A percentile compares a stretch with the other conserved stretches of the same genome.
Conservation (phyloP, 1,284 basidiomycete genomes). For the Sanguinoderma infundibulare region DNA sequence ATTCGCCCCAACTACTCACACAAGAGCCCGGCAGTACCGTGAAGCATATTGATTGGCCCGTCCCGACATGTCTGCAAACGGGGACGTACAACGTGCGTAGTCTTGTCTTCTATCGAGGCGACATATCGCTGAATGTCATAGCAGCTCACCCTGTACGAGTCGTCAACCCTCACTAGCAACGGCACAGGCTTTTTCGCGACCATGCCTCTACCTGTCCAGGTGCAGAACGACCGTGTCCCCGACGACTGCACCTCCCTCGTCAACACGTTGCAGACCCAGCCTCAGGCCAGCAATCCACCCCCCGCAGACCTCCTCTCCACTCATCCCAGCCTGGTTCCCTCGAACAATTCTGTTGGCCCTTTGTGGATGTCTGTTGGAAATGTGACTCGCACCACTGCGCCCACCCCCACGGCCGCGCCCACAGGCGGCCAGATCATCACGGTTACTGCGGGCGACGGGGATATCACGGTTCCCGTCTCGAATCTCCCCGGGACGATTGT, state of each 20-base stretch:
- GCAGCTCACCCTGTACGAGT: slow-evolving; percentile 56
- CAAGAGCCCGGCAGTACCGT: slow-evolving; percentile 51
- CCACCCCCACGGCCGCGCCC: neutral
- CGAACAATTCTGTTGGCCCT: neutral
- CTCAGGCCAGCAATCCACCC: slow-evolving; percentile 35
- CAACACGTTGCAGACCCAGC: slow-evolving; percentile 43
- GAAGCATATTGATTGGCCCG: slow-evolving; percentile 49
- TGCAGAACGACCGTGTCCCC: slow-evolving; percentile 39
- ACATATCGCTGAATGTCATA: neutral
- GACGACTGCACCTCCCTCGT: slow-evolving; percentile 34
- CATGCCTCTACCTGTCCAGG: slow-evolving; percentile 46
- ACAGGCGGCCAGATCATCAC: slow-evolving; percentile 16
- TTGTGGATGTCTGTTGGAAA: too few species aligned
- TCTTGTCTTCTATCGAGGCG: neutral
- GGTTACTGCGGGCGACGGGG: slow-evolving; percentile 17
- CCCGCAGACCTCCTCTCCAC: slow-evolving; percentile 19
- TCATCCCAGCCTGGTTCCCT: neutral
- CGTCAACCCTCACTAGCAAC: slow-evolving; percentile 39
- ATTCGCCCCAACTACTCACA: slow-evolving; percentile 43
- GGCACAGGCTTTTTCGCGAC: slow-evolving; percentile 45
- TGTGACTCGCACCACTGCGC: neutral
- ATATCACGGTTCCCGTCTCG: slow-evolving; percentile 17
- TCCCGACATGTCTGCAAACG: slow-evolving; percentile 48
- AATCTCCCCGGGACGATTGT: slow-evolving; percentile 22
- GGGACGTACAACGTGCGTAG: slow-evolving; percentile 53